Percentiles rank a stretch among this genome's conserved stretches.
Evolutionary conservation across 805 yeast genomes (phyloP).

Genomic region (Kodamaea nitidulidarum): DNA sequence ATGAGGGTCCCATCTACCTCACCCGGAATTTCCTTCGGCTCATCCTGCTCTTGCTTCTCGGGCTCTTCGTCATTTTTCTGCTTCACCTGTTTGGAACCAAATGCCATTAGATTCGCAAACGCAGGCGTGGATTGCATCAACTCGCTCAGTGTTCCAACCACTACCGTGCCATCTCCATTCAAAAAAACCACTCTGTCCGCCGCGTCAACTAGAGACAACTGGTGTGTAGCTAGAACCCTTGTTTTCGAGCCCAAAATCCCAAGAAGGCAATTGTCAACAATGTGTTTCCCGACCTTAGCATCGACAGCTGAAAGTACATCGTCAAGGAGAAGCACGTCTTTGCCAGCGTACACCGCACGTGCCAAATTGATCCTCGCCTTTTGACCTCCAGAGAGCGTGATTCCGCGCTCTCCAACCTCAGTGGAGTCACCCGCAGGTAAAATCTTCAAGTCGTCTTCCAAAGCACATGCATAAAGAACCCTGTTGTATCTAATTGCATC

Average conservation of each 20-base stretch:
- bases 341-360: conserved; percentile 68
- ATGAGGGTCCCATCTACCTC: conserved; percentile 6
- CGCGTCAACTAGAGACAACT: conserved; percentile 60
- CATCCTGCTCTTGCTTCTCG: conserved; percentile 3
- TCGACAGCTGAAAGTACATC: conserved; percentile 85
- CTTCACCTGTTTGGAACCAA: conserved; percentile 20
- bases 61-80: background rate
- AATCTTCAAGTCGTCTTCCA: conserved; percentile 58
- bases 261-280: conserved; percentile 63
- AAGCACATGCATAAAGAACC: conserved; percentile 64
- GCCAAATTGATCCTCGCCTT: conserved; percentile 79
- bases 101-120: conserved; percentile 38
- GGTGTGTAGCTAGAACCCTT: conserved; percentile 79
- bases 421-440: conserved; percentile 72
- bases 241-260: conserved; percentile 61
- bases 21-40: background rate
- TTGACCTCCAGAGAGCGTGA: conserved; percentile 83
- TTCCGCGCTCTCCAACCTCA: conserved; percentile 82
- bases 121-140: conserved; percentile 35
- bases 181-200: conserved; percentile 71
- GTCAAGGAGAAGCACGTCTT: conserved; percentile 66
- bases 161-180: conserved; percentile 58
- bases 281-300: conserved; percentile 77
- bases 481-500: conserved; percentile 48
- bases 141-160: conserved; percentile 57